These are phyloP conservation scores for Penicillium vulpinum DNA, from an alignment of 2,329 filamentous ascomycete genomes.

Conservation along the genomic window DNA sequence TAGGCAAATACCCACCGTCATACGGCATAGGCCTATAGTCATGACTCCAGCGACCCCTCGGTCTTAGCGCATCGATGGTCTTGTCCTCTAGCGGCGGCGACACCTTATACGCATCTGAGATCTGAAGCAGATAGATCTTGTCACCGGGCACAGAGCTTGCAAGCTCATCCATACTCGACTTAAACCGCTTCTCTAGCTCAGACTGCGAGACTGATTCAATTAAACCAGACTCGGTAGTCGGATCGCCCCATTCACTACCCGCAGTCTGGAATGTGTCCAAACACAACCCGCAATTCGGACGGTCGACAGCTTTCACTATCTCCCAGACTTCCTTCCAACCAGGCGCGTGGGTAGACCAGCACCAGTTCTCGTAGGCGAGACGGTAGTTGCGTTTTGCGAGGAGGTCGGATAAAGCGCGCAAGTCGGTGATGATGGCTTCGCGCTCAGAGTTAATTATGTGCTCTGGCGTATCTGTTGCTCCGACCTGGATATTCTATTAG, in stretches of 20 bases:
- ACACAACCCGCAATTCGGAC: slow-evolving; percentile 70
- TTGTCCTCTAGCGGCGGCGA: slow-evolving; percentile 55
- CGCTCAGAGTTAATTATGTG: slow-evolving; percentile 53
- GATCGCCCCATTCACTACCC: slow-evolving; percentile 72
- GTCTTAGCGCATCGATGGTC: slow-evolving; percentile 56
- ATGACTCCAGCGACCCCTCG: slow-evolving; percentile 69
- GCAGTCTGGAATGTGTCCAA: slow-evolving; percentile 77
- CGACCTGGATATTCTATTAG: slow-evolving; percentile 45
- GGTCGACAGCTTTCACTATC: slow-evolving; percentile 63
- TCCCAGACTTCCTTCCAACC: slow-evolving; percentile 70
- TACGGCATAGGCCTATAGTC: slow-evolving; percentile 69
- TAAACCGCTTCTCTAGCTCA: slow-evolving; percentile 54
- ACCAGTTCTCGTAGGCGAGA: slow-evolving; percentile 80
- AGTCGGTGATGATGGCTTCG: slow-evolving; percentile 58
- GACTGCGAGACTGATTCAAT: slow-evolving; percentile 51
- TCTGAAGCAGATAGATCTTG: slow-evolving; percentile 73
- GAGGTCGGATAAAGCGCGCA: slow-evolving; percentile 64
- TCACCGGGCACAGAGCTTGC: slow-evolving; percentile 59
- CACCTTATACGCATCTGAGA: slow-evolving; percentile 71
- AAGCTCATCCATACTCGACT: slow-evolving; percentile 58
- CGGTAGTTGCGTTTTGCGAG: slow-evolving; percentile 58
- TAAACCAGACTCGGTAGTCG: slow-evolving; percentile 62
- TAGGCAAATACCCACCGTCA: slow-evolving; percentile 69
- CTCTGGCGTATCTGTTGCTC: slow-evolving; percentile 62
- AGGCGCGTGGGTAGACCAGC: slow-evolving; percentile 71